Base-by-base conservation (phyloP, 306 rosid species). In the Castanospermum australe region DNA sequence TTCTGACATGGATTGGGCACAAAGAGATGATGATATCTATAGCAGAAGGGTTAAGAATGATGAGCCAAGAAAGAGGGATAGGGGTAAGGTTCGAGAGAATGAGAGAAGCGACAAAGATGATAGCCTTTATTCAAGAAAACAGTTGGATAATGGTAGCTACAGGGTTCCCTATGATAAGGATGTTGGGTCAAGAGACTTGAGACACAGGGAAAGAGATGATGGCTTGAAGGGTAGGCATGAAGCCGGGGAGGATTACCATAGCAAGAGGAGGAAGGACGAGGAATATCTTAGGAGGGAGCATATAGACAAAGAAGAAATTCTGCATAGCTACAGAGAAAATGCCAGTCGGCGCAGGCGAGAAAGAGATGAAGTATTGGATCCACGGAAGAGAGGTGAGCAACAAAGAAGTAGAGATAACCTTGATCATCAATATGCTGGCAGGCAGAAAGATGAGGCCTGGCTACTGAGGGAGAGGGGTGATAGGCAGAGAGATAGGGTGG, bases 261-360 rank as follows among this genome's bases (percentile, higher is more conserved):
- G 84, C 83, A 96, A 96, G 90, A 91, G 92, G 87, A 93, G 95
- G 83, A 93, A 91, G 87, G 98, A 85, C 24, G 98, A 93, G 71
- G 99, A 96, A 69, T 86, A 89, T 81, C 76, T 81, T 60, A 83
- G 92, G 87, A 88, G 94, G 81, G 97, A 93, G 76, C 92, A 90
- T 72, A 80, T 81, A 35, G 92, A 91, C 65, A 91, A 90, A 87
- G 99, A 93, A 82, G 98, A 93, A 75, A 72, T 74, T 54, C 47
- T 87, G 83, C 95, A 85, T 81, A 91, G 88, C 75, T 90, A 84
- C 71, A 84, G 92, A 75, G 97, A 93, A 73, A 90, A 63, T 90
- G 73, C 84, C 76, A 79, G 74, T 75, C 86, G 87, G 44, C 89
- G 90, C 32, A 91, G 90, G 80, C 87, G 88, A 80, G 99, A 96